A percentile compares a stretch with the other conserved stretches of the same genome.
These are phyloP conservation scores for Olyra latifolia DNA, from an alignment of 176 grass and related monocot genomes.

Conservation along the genomic window DNA sequence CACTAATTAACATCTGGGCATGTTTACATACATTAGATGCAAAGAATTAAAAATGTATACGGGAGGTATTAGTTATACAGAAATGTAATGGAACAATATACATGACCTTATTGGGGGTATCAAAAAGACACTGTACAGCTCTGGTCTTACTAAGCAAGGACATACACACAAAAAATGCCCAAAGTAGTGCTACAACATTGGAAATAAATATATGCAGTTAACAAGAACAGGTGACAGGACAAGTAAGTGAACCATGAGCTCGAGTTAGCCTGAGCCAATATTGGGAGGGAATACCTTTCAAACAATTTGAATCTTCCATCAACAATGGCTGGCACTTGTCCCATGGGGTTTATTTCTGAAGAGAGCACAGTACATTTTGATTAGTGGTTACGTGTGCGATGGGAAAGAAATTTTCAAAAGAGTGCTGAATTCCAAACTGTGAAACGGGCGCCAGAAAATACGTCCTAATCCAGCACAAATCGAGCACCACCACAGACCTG, in stretches of 20 bases:
- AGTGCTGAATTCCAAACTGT: background rate
- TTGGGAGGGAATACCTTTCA: conserved; percentile 60
- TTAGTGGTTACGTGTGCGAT: background rate
- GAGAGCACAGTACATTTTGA: background rate
- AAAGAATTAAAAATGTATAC: background rate
- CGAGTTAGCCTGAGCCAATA: background rate
- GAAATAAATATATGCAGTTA: background rate
- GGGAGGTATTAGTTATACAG: background rate
- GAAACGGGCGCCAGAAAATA: background rate
- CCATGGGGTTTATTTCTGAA: conserved; percentile 88
- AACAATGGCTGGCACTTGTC: conserved; percentile 71
- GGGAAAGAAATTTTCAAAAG: background rate
- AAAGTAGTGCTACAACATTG: background rate
- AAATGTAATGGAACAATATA: background rate
- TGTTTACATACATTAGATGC: background rate
- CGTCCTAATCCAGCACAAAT: background rate
- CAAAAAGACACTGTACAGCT: background rate
- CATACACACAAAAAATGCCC: background rate
- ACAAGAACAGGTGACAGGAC: background rate
- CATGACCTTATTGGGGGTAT: background rate
- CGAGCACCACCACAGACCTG: too few species aligned
- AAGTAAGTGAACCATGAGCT: background rate
- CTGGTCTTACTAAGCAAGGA: background rate
- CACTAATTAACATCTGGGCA: background rate
- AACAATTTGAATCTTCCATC: conserved; percentile 90